phyloP scores from a whole-genome alignment of 495 filamentous ascomycete species.

The Penicillium longicatenatum region DNA sequence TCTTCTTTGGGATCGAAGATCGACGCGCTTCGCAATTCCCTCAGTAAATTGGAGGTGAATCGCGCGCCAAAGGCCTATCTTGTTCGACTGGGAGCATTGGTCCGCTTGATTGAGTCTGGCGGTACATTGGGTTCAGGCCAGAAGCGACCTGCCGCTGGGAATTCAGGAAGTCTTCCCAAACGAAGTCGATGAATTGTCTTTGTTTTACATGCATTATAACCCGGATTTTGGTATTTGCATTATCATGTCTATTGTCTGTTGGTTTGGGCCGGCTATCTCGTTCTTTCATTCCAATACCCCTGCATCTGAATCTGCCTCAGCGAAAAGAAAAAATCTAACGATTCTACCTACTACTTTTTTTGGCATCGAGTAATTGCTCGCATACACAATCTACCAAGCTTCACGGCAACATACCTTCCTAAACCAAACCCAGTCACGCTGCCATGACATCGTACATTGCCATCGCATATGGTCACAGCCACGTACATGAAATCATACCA shows the following conservation, averaged over 20 bases:
- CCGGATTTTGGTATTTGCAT: conserved; percentile 7
- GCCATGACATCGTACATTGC: not conserved
- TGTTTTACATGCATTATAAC: conserved; percentile 13
- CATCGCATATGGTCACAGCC: not conserved
- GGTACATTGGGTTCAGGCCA: conserved; percentile 22
- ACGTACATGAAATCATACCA: not conserved
- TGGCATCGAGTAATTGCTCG: not conserved
- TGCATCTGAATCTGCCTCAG: conserved; percentile 16
- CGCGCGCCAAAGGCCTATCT: conserved; percentile 42
- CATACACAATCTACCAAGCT: not conserved
- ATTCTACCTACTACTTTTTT: not conserved
- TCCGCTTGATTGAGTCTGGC: conserved; percentile 34
- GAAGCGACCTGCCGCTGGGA: conserved; percentile 39
- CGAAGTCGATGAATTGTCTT: conserved; percentile 33
- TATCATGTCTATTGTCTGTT: conserved; percentile 3
- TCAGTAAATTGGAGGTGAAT: conserved; percentile 43
- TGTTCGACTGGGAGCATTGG: conserved; percentile 31
- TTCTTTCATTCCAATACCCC: conserved; percentile 34
- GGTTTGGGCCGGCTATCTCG: conserved; percentile 25
- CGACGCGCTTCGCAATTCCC: conserved; percentile 30
- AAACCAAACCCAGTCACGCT: not conserved
- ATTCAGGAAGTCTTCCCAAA: conserved; percentile 34
- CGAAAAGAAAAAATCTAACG: not conserved
- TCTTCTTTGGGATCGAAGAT: conserved; percentile 32
- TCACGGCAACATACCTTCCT: not conserved